A percentile compares a stretch with the other conserved stretches of the same genome.
Conservation (phyloP, 768 basidiomycete genomes). For the Phanerodontia chrysosporium region DNA sequence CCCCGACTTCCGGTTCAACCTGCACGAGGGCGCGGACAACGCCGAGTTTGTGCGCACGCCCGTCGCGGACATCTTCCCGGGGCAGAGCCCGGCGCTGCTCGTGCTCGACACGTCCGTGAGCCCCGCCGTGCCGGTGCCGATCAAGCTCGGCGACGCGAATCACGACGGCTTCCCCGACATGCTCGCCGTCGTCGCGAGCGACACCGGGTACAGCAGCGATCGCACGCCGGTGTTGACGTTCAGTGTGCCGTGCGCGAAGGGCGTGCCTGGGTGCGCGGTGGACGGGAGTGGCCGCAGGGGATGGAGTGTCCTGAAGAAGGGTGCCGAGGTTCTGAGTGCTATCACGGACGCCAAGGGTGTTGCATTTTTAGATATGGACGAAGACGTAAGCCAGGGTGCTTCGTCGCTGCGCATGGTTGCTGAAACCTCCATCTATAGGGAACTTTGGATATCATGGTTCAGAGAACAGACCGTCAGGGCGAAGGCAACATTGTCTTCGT, state of each 20-base stretch:
- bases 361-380: conserved; percentile 88
- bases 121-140: conserved; percentile 68
- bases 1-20: conserved; percentile 71
- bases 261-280: conserved; percentile 53
- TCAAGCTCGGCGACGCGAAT: conserved; percentile 86
- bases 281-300: conserved; percentile 55
- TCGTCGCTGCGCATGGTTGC: not conserved
- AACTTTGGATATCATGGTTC: conserved; percentile 86
- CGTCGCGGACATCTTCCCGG: conserved; percentile 49
- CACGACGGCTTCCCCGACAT: conserved; percentile 94
- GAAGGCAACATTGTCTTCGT: conserved; percentile 70
- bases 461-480: conserved; percentile 68
- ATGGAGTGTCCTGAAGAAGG: conserved; percentile 52
- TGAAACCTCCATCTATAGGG: conserved; percentile 48
- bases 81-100: conserved; percentile 50
- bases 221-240: conserved; percentile 58
- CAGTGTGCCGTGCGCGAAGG: conserved; percentile 54
- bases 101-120: conserved; percentile 62
- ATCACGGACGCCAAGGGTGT: conserved; percentile 78
- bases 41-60: conserved; percentile 64
- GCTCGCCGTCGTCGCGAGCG: conserved; percentile 51
- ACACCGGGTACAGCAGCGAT: conserved; percentile 30
- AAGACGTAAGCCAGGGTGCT: conserved; percentile 68
- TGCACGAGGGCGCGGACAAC: conserved; percentile 47
- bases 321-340: conserved; percentile 54